Evolutionary conservation across 2,329 filamentous ascomycete species (phyloP), one percentile per base, ranked within the genome.

Genomic region (Hypoxylon sp.): DNA sequence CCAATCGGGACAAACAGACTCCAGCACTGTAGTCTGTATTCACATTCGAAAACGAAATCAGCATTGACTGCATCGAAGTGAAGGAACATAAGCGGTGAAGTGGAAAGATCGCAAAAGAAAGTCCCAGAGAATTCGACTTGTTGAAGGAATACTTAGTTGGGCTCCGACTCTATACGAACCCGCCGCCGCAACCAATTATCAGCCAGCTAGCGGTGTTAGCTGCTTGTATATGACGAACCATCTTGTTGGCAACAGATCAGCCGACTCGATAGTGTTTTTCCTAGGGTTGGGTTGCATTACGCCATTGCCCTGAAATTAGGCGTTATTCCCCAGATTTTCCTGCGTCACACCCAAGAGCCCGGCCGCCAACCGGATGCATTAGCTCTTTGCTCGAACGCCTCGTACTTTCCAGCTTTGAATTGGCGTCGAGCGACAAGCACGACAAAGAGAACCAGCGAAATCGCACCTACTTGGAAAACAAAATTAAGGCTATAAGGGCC

Each of bases 231-330:
- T 29, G 61, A 46, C 48, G 17, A 17, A 29, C 24, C 37, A 58
- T 58, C 22, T 33, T 37, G 29, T 10, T 35, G 46, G 52, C 61
- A 68, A 48, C 53, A 59, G 24, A 67, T 67, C 63, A 70, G 67
- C 51, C 64, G 64, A 70, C 64, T 63, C 46, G 19, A 53, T 24
- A 61, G 19, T 53, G 31, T 48, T 50, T 51, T 57, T 22, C 31
- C 57, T 35, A 19, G 29, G 14, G 53, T 61, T 67, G 48, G 64
- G 67, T 70, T 65, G 29, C 64, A 70, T 68, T 63, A 65, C 65
- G 39, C 57, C 65, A 70, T 68, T 47, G 68, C 47, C 65, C 55
- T 68, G 51, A 53, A 57, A 68, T 61, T 63, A 70, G 65, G 65
- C 58, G 65, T 54, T 58, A 51, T 61, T 62, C 68, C 65, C 65